Conservation (phyloP, 2,329 filamentous ascomycete species). For the Colletotrichum tabaci region DNA sequence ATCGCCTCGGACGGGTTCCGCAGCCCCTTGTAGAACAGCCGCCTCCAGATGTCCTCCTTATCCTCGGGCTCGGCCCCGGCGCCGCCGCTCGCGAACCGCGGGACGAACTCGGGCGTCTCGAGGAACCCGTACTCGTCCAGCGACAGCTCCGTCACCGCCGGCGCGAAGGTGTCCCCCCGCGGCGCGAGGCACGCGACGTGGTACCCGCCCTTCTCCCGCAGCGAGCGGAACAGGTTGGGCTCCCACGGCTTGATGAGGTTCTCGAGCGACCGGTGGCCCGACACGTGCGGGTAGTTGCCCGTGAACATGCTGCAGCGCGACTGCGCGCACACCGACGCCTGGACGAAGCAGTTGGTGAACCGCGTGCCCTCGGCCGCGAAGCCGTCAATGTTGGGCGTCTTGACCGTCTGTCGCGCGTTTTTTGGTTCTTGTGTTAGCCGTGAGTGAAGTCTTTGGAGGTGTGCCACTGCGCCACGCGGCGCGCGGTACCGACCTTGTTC, state of each 20-base stretch:
- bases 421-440: no score
- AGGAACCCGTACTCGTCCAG: slow-evolving; percentile 62
- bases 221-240: slow-evolving; percentile 60
- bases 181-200: slow-evolving; percentile 63
- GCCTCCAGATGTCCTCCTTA: slow-evolving; percentile 53
- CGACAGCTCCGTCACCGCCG: slow-evolving; percentile 59
- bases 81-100: slow-evolving; percentile 47
- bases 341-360: slow-evolving; percentile 62
- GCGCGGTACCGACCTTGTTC: slow-evolving; percentile 27
- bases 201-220: slow-evolving; percentile 60
- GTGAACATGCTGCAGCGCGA: slow-evolving; percentile 64
- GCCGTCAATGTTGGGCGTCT: slow-evolving; percentile 59
- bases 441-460: no score
- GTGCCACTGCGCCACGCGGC: no score
- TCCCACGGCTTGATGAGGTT: slow-evolving; percentile 65
- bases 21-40: slow-evolving; percentile 59
- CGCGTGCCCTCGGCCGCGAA: slow-evolving; percentile 55
- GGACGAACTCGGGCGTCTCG: slow-evolving; percentile 53
- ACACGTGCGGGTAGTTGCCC: slow-evolving; percentile 61
- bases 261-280: slow-evolving; percentile 61
- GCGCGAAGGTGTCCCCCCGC: slow-evolving; percentile 59
- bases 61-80: slow-evolving; percentile 32
- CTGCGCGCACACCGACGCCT: slow-evolving; percentile 63
- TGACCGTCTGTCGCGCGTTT: slow-evolving; percentile 41
- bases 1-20: slow-evolving; percentile 54